These are phyloP conservation scores for Kuraishia borneana DNA, from an alignment of 805 yeast genomes.

Conservation along the genomic window DNA sequence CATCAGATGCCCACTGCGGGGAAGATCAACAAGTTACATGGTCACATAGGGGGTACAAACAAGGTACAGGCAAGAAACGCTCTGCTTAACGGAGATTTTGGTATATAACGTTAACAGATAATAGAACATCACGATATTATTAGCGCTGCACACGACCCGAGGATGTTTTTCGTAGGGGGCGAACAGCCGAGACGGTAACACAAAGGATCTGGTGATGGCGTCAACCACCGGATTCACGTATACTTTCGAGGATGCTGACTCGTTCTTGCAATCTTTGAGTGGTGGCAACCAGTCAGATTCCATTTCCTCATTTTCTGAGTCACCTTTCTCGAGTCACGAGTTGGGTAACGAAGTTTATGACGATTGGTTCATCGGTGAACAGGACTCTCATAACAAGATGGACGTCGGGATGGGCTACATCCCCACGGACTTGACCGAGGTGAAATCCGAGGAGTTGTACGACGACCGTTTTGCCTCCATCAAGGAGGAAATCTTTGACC, in stretches of 20 bases:
- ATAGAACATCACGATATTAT: neutral
- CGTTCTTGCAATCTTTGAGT: slow-evolving; percentile 12
- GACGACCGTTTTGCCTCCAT: too few species aligned
- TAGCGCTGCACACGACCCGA: too few species aligned
- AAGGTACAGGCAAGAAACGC: slow-evolving; percentile 55
- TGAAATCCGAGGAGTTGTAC: neutral
- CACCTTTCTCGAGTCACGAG: neutral
- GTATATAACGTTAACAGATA: slow-evolving; percentile 28
- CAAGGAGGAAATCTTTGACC: too few species aligned
- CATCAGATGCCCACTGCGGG: slow-evolving; percentile 34
- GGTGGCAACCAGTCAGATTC: neutral
- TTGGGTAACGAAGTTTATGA: neutral
- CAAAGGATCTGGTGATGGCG: too few species aligned
- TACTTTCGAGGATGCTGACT: slow-evolving; percentile 15
- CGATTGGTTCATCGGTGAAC: neutral
- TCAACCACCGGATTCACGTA: slow-evolving; percentile 10
- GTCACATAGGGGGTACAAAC: slow-evolving; percentile 25
- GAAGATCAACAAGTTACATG: slow-evolving; percentile 34
- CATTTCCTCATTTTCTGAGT: neutral
- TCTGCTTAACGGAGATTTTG: slow-evolving; percentile 55
- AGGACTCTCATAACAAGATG: neutral
- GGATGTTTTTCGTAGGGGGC: too few species aligned
- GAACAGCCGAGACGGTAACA: too few species aligned
- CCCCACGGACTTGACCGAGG: neutral
- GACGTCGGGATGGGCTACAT: neutral